Evolutionary conservation across 2,329 filamentous ascomycete species (phyloP).

Genomic region (Tolypocladium amazonense): DNA sequence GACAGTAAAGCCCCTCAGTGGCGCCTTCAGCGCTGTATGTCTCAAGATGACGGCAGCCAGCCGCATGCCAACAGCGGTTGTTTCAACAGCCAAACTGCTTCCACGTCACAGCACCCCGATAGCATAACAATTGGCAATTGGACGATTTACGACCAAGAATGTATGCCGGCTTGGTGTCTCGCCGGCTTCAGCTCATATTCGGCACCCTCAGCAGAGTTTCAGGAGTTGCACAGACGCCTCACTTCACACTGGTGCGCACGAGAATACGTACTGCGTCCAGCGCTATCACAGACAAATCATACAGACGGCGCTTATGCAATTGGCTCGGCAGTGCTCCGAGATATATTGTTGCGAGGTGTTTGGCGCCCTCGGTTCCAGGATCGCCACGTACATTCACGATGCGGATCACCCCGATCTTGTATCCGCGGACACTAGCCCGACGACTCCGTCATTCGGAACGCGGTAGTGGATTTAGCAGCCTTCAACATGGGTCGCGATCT

Average conservation of each 20-base stretch:
- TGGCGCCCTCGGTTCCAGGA: not conserved
- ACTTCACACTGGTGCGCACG: not conserved
- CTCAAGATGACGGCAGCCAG: not conserved
- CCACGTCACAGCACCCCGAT: not conserved
- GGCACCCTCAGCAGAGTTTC: not conserved
- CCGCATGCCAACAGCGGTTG: not conserved
- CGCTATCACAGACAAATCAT: not conserved
- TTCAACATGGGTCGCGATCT: not conserved
- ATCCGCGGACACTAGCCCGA: too few species aligned
- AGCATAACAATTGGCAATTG: not conserved
- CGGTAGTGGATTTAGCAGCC: not conserved
- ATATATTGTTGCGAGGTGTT: not conserved
- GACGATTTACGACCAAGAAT: not conserved
- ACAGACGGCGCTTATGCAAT: not conserved
- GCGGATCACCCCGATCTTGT: too few species aligned
- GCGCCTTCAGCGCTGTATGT: not conserved
- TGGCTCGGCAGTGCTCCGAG: not conserved
- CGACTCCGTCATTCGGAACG: too few species aligned
- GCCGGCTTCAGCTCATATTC: not conserved
- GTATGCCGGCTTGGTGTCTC: not conserved
- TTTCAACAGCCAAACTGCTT: not conserved
- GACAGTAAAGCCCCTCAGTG: not conserved
- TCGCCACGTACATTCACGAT: not conserved
- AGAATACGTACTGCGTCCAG: not conserved
- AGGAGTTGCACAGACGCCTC: not conserved